These are phyloP conservation scores for Cyclanthera cordifolia DNA, from an alignment of 306 rosid species.

Conservation along the genomic window DNA sequence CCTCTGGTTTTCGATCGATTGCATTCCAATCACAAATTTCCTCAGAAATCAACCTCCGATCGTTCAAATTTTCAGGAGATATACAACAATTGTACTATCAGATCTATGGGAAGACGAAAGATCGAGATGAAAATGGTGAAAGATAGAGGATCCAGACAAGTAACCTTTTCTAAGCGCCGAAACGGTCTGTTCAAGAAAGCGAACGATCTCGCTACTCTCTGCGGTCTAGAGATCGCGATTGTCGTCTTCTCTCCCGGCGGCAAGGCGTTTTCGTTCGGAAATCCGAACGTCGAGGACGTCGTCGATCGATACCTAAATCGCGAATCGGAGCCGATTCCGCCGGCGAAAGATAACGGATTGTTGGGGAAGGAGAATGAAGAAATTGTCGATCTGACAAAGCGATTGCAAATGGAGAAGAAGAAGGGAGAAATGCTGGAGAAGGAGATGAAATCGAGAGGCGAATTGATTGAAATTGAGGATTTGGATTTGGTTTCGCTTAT, in stretches of 20 bases:
- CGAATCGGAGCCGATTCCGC: conserved; percentile 1
- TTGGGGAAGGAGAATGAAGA: conserved; percentile 9
- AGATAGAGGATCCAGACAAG: conserved; percentile 24
- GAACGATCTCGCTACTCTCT: conserved; percentile 43
- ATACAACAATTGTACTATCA: not conserved
- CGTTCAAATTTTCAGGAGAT: not conserved
- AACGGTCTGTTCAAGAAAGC: conserved; percentile 53
- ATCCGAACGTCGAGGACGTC: conserved; percentile 28
- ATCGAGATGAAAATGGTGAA: conserved; percentile 36
- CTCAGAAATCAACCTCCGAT: not conserved
- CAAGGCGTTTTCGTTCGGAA: conserved; percentile 36
- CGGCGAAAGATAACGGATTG: not conserved
- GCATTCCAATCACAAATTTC: not conserved
- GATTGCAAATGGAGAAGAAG: conserved; percentile 25
- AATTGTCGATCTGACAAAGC: conserved; percentile 10
- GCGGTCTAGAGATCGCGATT: conserved; percentile 29
- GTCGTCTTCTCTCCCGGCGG: conserved; percentile 39
- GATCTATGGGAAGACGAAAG: conserved; percentile 23
- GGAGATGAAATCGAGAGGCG: conserved; percentile 9
- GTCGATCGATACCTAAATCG: conserved; percentile 22
- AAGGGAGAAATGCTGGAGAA: conserved; percentile 17
- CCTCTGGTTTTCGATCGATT: not conserved
- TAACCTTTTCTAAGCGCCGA: conserved; percentile 48
- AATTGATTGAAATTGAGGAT: conserved; percentile 3
- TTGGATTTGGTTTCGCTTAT: conserved; percentile 6